Evolutionary conservation across 192 early-diverging fungal genomes (phyloP).

Genomic region (Umbelopsis isabellina): DNA sequence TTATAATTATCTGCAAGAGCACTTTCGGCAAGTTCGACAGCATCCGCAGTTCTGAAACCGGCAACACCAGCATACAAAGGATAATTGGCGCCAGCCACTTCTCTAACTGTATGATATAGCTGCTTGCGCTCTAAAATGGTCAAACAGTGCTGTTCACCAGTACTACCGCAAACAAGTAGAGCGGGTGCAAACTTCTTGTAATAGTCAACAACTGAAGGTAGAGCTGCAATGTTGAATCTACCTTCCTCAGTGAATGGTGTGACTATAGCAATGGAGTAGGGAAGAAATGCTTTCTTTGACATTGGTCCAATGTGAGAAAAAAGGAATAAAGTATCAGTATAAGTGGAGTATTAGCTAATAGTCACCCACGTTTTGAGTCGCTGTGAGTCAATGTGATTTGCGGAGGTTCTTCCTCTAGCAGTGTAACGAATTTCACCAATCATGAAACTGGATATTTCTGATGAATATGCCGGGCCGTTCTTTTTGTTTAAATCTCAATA

Average conservation of each 20-base stretch:
- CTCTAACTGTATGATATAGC: slow-evolving; percentile 1
- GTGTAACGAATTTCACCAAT: too few species aligned
- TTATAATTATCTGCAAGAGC: slow-evolving; percentile 3
- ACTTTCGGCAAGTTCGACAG: slow-evolving; percentile 14
- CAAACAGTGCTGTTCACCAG: slow-evolving; percentile 34
- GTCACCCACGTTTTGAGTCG: too few species aligned
- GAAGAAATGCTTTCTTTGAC: slow-evolving; percentile 20
- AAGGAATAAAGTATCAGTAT: too few species aligned
- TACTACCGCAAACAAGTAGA: slow-evolving; percentile 25
- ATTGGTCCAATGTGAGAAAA: not conserved
- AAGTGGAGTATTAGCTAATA: too few species aligned
- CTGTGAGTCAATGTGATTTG: too few species aligned
- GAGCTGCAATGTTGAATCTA: slow-evolving; percentile 11
- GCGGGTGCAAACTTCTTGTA: slow-evolving; percentile 21
- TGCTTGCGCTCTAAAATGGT: slow-evolving; percentile 27
- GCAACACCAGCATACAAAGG: slow-evolving; percentile 31
- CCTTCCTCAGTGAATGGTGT: slow-evolving; percentile 27
- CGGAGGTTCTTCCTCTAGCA: too few species aligned
- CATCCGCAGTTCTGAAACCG: slow-evolving; percentile 29
- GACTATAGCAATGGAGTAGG: slow-evolving; percentile 30
- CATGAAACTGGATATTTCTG: too few species aligned
- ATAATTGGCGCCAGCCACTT: slow-evolving; percentile 1
- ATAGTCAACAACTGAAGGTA: slow-evolving; percentile 26
- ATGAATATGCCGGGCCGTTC: too few species aligned
- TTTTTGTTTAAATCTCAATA: too few species aligned